Conservation (phyloP, 495 filamentous ascomycete genomes). For the Hypomontagnella submonticulosa region DNA sequence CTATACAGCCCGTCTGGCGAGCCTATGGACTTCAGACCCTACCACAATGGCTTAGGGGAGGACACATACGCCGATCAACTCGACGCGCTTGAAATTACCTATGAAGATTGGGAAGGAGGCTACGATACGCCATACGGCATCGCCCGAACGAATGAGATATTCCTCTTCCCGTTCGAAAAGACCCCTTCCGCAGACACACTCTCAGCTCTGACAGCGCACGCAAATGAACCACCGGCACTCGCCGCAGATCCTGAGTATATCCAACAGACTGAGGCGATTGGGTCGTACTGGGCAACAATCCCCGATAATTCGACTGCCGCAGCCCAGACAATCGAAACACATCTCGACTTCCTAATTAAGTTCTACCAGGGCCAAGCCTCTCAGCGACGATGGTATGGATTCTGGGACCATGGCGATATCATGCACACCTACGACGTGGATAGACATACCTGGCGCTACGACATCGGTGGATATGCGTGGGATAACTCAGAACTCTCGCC, state of each 20-base stretch:
- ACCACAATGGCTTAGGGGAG: constrained; percentile 60
- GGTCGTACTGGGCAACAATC: constrained; percentile 56
- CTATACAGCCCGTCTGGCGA: constrained; percentile 60
- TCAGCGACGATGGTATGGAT: constrained; percentile 62
- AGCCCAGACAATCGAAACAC: constrained; percentile 49
- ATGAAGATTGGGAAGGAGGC: constrained; percentile 63
- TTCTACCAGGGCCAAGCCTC: constrained; percentile 60
- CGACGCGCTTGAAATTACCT: constrained; percentile 64
- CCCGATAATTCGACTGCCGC: constrained; percentile 22
- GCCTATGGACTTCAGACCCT: constrained; percentile 60
- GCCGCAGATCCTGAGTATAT: constrained; percentile 53
- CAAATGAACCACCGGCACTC: constrained; percentile 54
- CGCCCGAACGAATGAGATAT: constrained; percentile 59
- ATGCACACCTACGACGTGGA: constrained; percentile 63
- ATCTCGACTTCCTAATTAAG: constrained; percentile 57
- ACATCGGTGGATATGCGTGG: constrained; percentile 65
- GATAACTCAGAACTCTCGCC: constrained; percentile 66
- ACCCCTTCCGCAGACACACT: constrained; percentile 54
- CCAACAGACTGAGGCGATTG: constrained; percentile 53
- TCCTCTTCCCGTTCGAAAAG: constrained; percentile 53
- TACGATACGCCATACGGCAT: constrained; percentile 61
- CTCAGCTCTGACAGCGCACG: constrained; percentile 43
- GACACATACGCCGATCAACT: constrained; percentile 60
- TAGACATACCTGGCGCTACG: constrained; percentile 63
- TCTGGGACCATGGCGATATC: constrained; percentile 63